Evolutionary conservation across 495 filamentous ascomycete species (phyloP), one percentile per base, ranked within the genome.

Genomic region (Hypoxylon subgilvum): DNA sequence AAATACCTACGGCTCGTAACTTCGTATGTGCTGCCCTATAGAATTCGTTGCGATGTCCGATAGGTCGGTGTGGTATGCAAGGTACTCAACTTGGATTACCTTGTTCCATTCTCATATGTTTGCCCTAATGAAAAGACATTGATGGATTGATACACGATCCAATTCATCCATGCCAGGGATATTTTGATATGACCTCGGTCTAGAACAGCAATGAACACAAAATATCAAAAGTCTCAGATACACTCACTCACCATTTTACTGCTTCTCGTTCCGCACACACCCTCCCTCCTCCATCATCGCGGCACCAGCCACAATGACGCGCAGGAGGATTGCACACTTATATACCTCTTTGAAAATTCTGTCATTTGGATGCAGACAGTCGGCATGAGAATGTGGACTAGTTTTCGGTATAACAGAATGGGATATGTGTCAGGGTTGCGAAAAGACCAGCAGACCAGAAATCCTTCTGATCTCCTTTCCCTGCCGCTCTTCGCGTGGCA

Each of bases 401-500:
- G 9, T n/a, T n/a, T n/a, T n/a, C n/a, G n/a, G n/a, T n/a, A n/a
- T n/a, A n/a, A n/a, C n/a, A n/a, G n/a, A n/a, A n/a, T 4, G 28
- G 8, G 4, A 4, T 27, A 27, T 27, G 23, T 22, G 43, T 45
- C 19, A 51, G 13, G 31, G 44, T 55, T 27, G 35, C 19, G 38
- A 41, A 22, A n/a, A n/a, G n/a, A n/a, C n/a, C n/a, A n/a, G n/a
- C n/a, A n/a, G n/a, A n/a, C n/a, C n/a, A n/a, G n/a, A n/a, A n/a
- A n/a, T n/a, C n/a, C n/a, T n/a, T n/a, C n/a, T n/a, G n/a, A n/a
- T n/a, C n/a, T n/a, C n/a, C n/a, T 44, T 52, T 44, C 45, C 52
- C 49, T 53, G 47, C 44, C 27, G 28, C 30, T 55, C 48, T 55
- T 64, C 61, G 61, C 61, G 61, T 64, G 61, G 61, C 31, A 64